Percentiles rank a stretch among this genome's conserved stretches.
Conservation (phyloP, 345 rosid species). For the Syzygium aqueum region DNA sequence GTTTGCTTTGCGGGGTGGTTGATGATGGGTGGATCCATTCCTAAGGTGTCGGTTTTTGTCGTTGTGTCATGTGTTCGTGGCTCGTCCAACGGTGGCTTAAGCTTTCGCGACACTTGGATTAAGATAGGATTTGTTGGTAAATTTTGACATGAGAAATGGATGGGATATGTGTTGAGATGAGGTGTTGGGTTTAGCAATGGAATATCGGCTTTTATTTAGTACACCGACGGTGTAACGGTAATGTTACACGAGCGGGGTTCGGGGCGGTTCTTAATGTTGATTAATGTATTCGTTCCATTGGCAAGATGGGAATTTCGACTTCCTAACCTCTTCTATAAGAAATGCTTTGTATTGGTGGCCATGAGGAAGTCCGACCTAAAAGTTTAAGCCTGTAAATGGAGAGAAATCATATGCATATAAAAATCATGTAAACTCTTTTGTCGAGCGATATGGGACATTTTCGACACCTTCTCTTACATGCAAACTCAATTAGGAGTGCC, state of each 20-base stretch:
- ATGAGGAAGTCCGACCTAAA: neutral
- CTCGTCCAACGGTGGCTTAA: neutral
- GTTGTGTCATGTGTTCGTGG: neutral
- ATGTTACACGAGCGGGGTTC: neutral
- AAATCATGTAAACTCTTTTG: neutral
- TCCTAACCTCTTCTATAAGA: neutral
- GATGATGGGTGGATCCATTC: neutral
- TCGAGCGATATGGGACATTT: neutral
- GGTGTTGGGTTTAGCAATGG: neutral
- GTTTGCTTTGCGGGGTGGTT: neutral
- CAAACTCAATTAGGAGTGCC: neutral
- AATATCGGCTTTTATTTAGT: neutral
- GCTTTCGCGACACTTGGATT: neutral
- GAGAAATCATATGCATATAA: rapidly evolving
- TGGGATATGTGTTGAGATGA: neutral
- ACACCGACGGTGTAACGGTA: neutral
- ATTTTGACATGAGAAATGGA: neutral
- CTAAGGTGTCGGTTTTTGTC: neutral
- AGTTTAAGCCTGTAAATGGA: neutral
- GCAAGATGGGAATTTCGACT: neutral
- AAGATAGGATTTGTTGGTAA: neutral
- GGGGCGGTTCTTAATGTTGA: neutral
- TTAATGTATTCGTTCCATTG: neutral
- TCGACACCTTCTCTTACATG: too few relatives aligned
- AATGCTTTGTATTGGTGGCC: neutral